Evolutionary conservation across 2,329 filamentous ascomycete species (phyloP), one percentile per base, ranked within the genome.

Genomic region (Epichloe festucae): DNA sequence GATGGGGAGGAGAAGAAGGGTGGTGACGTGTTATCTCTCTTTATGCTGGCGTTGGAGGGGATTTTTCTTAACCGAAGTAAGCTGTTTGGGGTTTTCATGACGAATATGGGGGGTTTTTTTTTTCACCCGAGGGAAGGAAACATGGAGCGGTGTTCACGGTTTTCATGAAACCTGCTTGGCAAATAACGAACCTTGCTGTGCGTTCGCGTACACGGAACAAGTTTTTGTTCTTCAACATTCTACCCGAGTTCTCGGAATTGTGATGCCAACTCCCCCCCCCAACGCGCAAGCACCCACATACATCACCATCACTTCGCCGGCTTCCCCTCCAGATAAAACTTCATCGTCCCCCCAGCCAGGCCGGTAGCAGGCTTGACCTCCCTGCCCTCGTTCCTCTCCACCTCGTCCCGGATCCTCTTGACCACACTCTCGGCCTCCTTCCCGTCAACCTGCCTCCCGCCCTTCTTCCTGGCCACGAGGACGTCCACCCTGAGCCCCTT

Each of bases 401-500:
- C 55, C 45, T 59, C 58, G 15, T 70, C 69, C 53, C 59, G 57
- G 7, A 76, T 60, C 46, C 56, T 63, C 45, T 54, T 56, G 31
- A 91, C 59, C 44, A 90, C 65, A 23, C 67, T 73, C 54, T 76
- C 64, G 19, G 79, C 80, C 66, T 90, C 83, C 23, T 81, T 78
- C 39, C 61, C 60, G 0, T 85, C 81, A 52, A 73, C 73, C 55
- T 76, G 73, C 57, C 75, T 74, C 53, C 75, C 74, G 59, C 75
- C 78, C 74, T 84, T 90, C 64, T 78, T 78, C 53, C 64, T 65
- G n/a, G 81, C 79, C 47, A 96, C 60, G 50, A 84, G 60, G 11
- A 96, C 62, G 63, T 93, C 84, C 19, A 96, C 88, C 63, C 76
- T 81, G 63, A 78, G 76, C 1, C 89, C 89, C 65, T 88, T 87